Evolutionary conservation across 2,329 filamentous ascomycete genomes (phyloP), one percentile per base, ranked within the genome.

Genomic region (Bipolaris zeicola): DNA sequence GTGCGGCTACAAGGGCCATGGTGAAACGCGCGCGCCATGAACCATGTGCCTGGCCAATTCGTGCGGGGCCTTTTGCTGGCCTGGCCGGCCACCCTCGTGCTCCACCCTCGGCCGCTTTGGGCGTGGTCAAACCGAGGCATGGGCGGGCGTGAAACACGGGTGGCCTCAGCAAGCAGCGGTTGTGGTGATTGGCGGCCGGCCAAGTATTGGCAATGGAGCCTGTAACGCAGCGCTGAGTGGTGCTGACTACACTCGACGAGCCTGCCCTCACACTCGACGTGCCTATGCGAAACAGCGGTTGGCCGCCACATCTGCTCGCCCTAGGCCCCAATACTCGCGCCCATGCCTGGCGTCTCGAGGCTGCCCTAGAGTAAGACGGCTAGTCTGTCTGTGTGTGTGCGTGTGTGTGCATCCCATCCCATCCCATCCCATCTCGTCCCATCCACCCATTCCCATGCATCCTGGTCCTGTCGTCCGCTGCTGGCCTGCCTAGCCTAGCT

Each of bases 181-280:
- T 33, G 13, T 26, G 31, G 42, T 64, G 62, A 71, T 72, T 72
- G 70, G 71, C 20, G 16, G 46, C 39, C 18, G 48, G 41, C 39
- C 37, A 47, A 58, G 60, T 70, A 72, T 72, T 71, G 69, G 67
- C 68, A 69, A 68, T 65, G 59, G 66, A 13, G 59, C 50, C 52
- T 61, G 64, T 60, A 66, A 59, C 60, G 54, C 58, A 8, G 37
- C 18, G 41, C 41, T 28, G 41, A 16, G 41, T 28, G 39, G 39
- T 43, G 39, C 39, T 43, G 39, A 43, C 18, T 38, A 6, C 3
- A 11, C 7, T n/a, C 14, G 31, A 34, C 31, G 11, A 14, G 11
- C 31, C 13, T 14, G 11, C 11, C 31, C 6, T 7, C 6, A 3
- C 1, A 2, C 2, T n/a, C 14, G 26, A 28, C 60, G 62, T 44